Conservation (phyloP, 179 eudicot species). For the Heliamphora pulchella region DNA sequence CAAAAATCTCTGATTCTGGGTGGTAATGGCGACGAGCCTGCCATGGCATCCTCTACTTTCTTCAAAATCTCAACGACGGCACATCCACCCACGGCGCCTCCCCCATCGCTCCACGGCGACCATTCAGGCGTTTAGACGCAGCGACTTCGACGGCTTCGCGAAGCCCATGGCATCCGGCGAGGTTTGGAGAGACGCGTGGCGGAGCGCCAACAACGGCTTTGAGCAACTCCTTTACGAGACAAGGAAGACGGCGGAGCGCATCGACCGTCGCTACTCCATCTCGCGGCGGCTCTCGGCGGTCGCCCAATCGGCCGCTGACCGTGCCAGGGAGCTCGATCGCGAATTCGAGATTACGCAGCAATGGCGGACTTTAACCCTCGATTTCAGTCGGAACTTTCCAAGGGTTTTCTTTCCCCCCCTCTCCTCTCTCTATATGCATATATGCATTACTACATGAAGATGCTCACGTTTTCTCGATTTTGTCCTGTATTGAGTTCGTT, state of each 20-base stretch:
- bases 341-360: constrained; percentile 56
- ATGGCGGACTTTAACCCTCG: constrained; percentile 61
- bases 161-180: constrained; percentile 69
- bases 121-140: constrained; percentile 47
- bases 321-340: constrained; percentile 72
- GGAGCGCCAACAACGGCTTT: constrained; percentile 67
- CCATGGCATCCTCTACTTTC: constrained; percentile 44
- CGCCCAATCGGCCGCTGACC: constrained; percentile 45
- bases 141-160: constrained; percentile 67
- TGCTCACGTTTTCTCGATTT: neutral
- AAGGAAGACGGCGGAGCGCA: constrained; percentile 67
- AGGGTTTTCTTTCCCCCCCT: constrained; percentile 43
- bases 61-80: constrained; percentile 21
- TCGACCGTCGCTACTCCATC: constrained; percentile 64
- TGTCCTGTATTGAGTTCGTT: neutral
- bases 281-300: constrained; percentile 44
- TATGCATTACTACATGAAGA: neutral
- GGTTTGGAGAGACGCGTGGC: constrained; percentile 65
- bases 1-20: neutral
- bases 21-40: constrained; percentile 36
- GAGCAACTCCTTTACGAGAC: constrained; percentile 70
- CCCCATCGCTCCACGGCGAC: constrained; percentile 16
- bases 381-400: constrained; percentile 67
- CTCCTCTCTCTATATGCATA: neutral
- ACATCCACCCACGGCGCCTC: constrained; percentile 12